Evolutionary conservation across 1,284 basidiomycete genomes (phyloP), one percentile per base, ranked within the genome.

Genomic region (Irpex lacteus): DNA sequence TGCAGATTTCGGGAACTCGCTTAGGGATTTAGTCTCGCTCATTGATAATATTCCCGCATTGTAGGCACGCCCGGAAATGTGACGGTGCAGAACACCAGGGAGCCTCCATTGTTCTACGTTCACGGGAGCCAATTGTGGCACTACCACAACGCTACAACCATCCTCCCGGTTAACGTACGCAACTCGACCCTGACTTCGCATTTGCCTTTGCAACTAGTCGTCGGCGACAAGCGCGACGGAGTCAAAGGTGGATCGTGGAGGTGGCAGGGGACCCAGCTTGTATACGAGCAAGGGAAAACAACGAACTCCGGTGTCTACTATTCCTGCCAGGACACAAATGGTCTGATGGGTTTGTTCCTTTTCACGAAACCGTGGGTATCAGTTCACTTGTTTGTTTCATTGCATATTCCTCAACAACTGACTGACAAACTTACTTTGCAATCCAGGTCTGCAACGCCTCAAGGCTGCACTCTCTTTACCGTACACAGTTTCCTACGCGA

Each of bases 191-290:
- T 62, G n/a, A 74, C 74, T 7, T 72, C 76, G 15, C 73, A 79
- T 13, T 74, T 81, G 34, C 83, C 83, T 8, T 73, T 85, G 49
- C 82, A 85, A 69, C 69, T 87, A 37, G 72, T 80, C 13, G 68
- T 82, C 34, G 81, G 78, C 15, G 73, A 74, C 38, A 78, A 79
- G 65, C 70, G 65, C 11, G 72, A 73, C 55, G 78, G 81, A n/a
- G 70, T 83, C n/a, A 70, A 67, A 18, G 75, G 75, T 37, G 82
- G 84, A 1, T 70, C 68, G 7, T 88, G 85, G 85, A 72, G 78
- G 58, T 87, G 85, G 84, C 74, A 78, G 66, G 83, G 83, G 18
- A 83, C 83, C n/a, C 81, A 81, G 79, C 75, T 87, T 37, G 78
- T 80, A 64, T 86, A 84, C 70, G 82, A 85, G 63, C 73, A 80